Evolutionary conservation across 768 basidiomycete species (phyloP), one percentile per base, ranked within the genome.

Genomic region (Tricholoma furcatifolium): DNA sequence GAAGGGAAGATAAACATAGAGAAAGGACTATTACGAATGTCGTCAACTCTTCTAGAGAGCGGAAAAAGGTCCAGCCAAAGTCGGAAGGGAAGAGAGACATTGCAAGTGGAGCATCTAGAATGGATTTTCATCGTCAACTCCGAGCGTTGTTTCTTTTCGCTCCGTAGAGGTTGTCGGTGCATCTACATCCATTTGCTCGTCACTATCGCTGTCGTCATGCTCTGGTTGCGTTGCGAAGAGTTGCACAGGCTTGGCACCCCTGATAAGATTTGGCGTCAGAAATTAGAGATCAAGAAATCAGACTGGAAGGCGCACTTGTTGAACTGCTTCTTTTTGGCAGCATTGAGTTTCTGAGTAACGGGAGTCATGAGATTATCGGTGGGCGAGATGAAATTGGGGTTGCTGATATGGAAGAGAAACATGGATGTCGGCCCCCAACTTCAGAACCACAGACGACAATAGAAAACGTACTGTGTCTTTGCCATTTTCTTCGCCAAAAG

Each of bases 321-420:
- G 66, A 97, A 98, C 63, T 92, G 93, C 71, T 93, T 92, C 79
- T 96, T 94, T 80, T 84, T 95, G 3, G 88, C 88, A 15, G 89
- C 90, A 45, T 78, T 88, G 47, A 98, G 80, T 70, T 98, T 98
- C 71, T 94, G 88, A 6, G 94, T 91, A 67, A 84, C 85, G 3
- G 96, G 96, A 2, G 93, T 96, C 79, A 98, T 84, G 70, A 98
- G 78, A 66, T 89, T 91, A 69, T 99, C 96, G 8, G 96, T 97
- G 2, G 96, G 96, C 15, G 96, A 98, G 63, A 95, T 76, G 65
- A 83, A 93, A 31, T 83, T 83, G 18, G 91, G 88, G 68, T 97
- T 97, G 67, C 93, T 93, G 66, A 43, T 38, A 8, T 30, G 24
- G 15, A 20, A 43, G 18, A 47, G 36, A 23, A 27, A 14, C 14